A percentile compares a stretch with the other conserved stretches of the same genome.
These are phyloP conservation scores for Pachyrhizus erosus DNA, from an alignment of 306 rosid species.

Conservation along the genomic window DNA sequence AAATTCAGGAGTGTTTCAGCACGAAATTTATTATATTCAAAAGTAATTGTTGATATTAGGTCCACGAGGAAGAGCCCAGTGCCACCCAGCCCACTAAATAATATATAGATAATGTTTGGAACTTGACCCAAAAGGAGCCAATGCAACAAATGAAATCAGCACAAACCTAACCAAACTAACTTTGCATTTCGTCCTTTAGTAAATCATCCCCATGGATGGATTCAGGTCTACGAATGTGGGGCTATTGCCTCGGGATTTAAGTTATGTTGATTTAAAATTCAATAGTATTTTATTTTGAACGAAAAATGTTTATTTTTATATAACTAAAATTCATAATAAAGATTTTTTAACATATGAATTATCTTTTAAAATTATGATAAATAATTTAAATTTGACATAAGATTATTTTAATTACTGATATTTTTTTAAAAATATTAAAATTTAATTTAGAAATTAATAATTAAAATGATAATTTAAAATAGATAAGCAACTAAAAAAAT, in stretches of 20 bases:
- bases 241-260: not conserved
- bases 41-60: not conserved
- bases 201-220: not conserved
- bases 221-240: not conserved
- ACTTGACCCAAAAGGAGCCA: not conserved
- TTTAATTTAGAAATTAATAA: too few species aligned
- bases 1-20: not conserved
- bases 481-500: too few species aligned
- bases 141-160: not conserved
- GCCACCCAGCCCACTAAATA: not conserved
- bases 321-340: not conserved
- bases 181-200: not conserved
- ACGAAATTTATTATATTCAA: not conserved
- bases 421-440: too few species aligned
- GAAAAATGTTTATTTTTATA: not conserved
- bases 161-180: not conserved
- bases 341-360: too few species aligned
- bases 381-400: too few species aligned
- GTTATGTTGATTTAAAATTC: not conserved
- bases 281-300: not conserved
- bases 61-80: not conserved
- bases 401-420: too few species aligned
- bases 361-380: too few species aligned
- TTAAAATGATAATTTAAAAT: too few species aligned
- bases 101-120: not conserved